Base-by-base conservation (phyloP, 345 rosid species). In the Lepidium didymum region DNA sequence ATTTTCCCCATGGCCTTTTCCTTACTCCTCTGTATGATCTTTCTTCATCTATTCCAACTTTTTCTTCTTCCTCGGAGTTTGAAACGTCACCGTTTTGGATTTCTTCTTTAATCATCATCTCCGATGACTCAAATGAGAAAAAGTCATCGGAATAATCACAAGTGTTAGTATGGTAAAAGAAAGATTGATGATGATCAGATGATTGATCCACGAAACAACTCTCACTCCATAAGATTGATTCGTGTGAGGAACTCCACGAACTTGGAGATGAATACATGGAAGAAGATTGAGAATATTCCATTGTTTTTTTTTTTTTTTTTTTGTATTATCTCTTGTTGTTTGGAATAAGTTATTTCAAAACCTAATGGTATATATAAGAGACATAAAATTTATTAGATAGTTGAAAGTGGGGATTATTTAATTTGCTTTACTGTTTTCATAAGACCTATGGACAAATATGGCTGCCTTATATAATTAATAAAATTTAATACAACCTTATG, bases 1-100 rank as follows among this genome's bases (percentile, higher is more conserved):
- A 86, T 34, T 85, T 85, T 5, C 96, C 92, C 92, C 96, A 87
- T 0, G 92, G 96, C 70, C 96, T 54, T 79, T 62, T 82, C 69
- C 96, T 73, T 0, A 87, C 92, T 15, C 92, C 92, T 78, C 92
- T 71, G 67, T 80, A 84, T 3, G 84, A 55, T 43, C 65, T 86
- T 18, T 77, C 81, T 54, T 70, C 78, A 76, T 62, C 76, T n/a
- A 8, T 16, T 53, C 3, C 73, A 14, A 65, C 67, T 29, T 80
- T 83, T 8, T 80, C 88, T 46, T 82, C 82, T 34, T 74, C 83
- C 3, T 65, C 70, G 6, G 53, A 64, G 19, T 63, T 41, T 1
- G 63, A 50, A 36, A 74, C 68, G 5, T 46, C 62, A 75, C 37
- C 56, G 54, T 70, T 67, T 67, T 41, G 54, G 7, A 4, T 31